Percentiles rank a stretch among this genome's conserved stretches.
Conservation (phyloP, 2,329 filamentous ascomycete species). For the Colletotrichum nymphaeae region DNA sequence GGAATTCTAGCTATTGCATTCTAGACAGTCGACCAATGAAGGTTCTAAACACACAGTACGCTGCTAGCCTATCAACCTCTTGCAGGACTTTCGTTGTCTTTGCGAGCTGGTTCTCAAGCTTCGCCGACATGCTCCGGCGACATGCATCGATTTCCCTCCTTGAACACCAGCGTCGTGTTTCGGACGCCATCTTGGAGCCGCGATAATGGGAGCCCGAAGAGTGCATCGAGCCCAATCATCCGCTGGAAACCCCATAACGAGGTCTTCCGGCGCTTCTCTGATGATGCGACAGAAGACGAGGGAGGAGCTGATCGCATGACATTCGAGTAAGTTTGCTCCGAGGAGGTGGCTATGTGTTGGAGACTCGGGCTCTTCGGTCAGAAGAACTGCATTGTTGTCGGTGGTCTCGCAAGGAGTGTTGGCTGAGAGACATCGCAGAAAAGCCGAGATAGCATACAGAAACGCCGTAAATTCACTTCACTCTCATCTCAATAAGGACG, state of each 20-base stretch:
- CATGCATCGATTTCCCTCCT: conserved; percentile 17
- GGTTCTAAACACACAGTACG: neutral
- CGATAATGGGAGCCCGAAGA: conserved; percentile 29
- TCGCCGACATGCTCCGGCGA: conserved; percentile 29
- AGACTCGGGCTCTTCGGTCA: neutral
- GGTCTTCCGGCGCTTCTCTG: conserved; percentile 40
- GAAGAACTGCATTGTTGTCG: neutral
- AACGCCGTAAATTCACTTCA: conserved; percentile 38
- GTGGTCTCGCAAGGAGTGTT: neutral
- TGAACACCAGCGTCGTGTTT: conserved; percentile 27
- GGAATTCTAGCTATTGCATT: neutral
- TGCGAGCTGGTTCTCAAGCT: conserved; percentile 1
- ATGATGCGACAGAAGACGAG: conserved; percentile 35
- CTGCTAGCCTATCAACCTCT: neutral
- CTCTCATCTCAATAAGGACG: conserved; percentile 36
- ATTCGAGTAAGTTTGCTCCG: conserved; percentile 10
- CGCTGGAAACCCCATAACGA: conserved; percentile 31
- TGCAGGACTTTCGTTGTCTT: neutral
- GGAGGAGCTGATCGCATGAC: neutral
- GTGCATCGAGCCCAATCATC: neutral
- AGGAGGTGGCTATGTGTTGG: neutral
- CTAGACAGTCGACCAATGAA: neutral
- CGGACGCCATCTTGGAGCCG: conserved; percentile 26
- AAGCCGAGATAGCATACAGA: conserved; percentile 37
- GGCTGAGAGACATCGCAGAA: conserved; percentile 28